A percentile compares a stretch with the other conserved stretches of the same genome.
Conservation (phyloP, 352 stramenopile species). For the Hyphochytrium catenoides region DNA sequence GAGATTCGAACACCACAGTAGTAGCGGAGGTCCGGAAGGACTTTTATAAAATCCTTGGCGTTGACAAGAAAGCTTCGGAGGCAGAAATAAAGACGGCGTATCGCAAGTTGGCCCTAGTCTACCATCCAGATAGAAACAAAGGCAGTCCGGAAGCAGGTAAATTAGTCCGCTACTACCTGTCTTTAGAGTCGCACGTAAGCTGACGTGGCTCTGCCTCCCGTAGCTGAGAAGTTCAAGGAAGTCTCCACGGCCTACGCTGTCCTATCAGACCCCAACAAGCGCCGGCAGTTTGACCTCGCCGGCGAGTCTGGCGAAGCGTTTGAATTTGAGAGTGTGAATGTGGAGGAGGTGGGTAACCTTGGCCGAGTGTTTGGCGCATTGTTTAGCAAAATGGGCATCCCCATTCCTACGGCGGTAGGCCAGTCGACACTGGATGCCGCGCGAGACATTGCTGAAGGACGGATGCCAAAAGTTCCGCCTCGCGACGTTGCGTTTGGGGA, state of each 20-base stretch:
- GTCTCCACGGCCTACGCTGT: constrained; percentile 56
- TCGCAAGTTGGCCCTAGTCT: constrained; percentile 64
- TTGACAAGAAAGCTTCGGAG: constrained; percentile 55
- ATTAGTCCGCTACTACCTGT: no score
- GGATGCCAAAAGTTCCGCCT: neutral
- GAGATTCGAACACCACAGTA: constrained; percentile 23
- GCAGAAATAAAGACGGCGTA: constrained; percentile 69
- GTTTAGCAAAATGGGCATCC: constrained; percentile 64
- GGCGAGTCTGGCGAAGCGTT: constrained; percentile 37
- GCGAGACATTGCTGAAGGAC: constrained; percentile 10
- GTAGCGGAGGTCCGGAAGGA: constrained; percentile 29
- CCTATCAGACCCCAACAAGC: constrained; percentile 60
- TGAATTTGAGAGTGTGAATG: constrained; percentile 51
- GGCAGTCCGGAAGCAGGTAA: constrained; percentile 38
- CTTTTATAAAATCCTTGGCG: constrained; percentile 63
- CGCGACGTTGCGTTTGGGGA: constrained; percentile 29
- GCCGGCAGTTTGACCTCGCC: constrained; percentile 50
- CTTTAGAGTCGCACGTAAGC: no score
- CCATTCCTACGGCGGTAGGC: constrained; percentile 61
- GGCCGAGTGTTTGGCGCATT: constrained; percentile 50
- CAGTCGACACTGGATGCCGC: constrained; percentile 48
- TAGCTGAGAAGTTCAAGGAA: constrained; percentile 58
- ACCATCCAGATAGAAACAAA: constrained; percentile 61
- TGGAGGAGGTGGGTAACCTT: constrained; percentile 54
- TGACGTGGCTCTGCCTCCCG: no score